Evolutionary conservation across 306 rosid genomes (phyloP).

Genomic region (Hippophae gyantsensis): DNA sequence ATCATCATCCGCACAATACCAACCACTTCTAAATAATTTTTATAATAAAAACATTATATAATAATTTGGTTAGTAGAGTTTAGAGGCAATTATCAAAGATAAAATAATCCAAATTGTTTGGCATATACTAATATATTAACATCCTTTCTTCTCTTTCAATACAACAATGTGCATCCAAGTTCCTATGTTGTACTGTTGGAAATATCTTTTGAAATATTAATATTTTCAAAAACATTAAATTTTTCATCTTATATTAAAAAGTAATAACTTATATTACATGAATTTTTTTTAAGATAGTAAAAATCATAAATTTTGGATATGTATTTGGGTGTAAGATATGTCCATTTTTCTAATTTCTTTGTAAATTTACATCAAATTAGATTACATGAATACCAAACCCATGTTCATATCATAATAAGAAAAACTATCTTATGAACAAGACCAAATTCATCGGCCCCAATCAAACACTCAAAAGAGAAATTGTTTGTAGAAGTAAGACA

Average conservation of each 20-base stretch:
- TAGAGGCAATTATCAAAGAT: conserved; percentile 19
- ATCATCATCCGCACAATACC: background rate
- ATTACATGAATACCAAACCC: too few relatives aligned
- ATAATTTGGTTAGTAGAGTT: background rate
- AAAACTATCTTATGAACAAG: conserved; percentile 5
- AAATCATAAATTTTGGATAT: background rate
- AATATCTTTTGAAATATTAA: conserved; percentile 2
- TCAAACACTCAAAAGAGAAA: conserved; percentile 6
- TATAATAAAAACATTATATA: background rate
- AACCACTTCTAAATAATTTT: background rate
- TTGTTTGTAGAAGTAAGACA: conserved; percentile 6
- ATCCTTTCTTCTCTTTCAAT: conserved; percentile 3
- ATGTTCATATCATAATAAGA: too few relatives aligned
- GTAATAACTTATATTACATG: background rate
- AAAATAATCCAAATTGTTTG: conserved; percentile 19
- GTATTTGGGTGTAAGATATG: too few relatives aligned
- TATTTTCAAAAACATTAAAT: too few relatives aligned
- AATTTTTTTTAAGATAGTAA: background rate
- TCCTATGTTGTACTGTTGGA: conserved; percentile 20
- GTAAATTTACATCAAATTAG: background rate
- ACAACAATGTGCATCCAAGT: background rate
- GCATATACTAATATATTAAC: conserved; percentile 3
- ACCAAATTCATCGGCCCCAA: conserved; percentile 14
- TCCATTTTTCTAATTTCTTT: background rate
- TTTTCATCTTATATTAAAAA: background rate